Percentiles rank a stretch among this genome's conserved stretches.
phyloP scores from a whole-genome alignment of 2,329 filamentous ascomycete species.

The Albifimbria verrucaria region DNA sequence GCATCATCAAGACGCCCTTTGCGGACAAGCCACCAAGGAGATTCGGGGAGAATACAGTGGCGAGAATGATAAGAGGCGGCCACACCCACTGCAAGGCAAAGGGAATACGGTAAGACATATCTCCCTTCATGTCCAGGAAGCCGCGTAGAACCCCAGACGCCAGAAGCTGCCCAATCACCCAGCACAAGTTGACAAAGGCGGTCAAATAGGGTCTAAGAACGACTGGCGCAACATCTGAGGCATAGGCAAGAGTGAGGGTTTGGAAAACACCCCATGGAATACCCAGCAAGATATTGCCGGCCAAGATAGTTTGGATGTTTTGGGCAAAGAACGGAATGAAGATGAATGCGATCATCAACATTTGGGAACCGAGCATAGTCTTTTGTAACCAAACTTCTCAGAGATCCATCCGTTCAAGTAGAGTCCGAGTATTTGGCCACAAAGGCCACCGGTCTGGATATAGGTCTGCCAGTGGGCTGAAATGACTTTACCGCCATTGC shows the following conservation, averaged over 20 bases:
- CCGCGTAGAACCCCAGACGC: slow-evolving; percentile 39
- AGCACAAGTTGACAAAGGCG: slow-evolving; percentile 46
- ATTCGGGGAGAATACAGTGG: slow-evolving; percentile 44
- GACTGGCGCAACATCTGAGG: slow-evolving; percentile 65
- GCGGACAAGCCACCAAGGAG: slow-evolving; percentile 47
- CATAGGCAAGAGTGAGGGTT: slow-evolving; percentile 56
- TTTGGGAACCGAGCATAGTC: slow-evolving; percentile 53
- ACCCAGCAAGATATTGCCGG: slow-evolving; percentile 55
- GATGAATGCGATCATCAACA: slow-evolving; percentile 50
- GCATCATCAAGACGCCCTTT: slow-evolving; percentile 30
- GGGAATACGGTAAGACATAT: slow-evolving; percentile 47
- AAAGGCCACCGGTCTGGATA: slow-evolving; percentile 38
- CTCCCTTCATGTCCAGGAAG: slow-evolving; percentile 30
- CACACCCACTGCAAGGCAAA: slow-evolving; percentile 48
- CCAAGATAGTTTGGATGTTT: slow-evolving; percentile 49
- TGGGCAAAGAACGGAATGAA: slow-evolving; percentile 58
- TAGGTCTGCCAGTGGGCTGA: slow-evolving; percentile 27
- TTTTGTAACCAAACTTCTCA: slow-evolving; percentile 59
- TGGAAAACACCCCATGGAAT: slow-evolving; percentile 54
- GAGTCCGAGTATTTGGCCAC: slow-evolving; percentile 61
- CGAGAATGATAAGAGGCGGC: slow-evolving; percentile 39
- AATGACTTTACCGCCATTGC: slow-evolving; percentile 14
- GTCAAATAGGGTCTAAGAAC: slow-evolving; percentile 44
- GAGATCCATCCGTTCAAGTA: slow-evolving; percentile 60
- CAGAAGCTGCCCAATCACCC: slow-evolving; percentile 45